phyloP scores from a whole-genome alignment of 805 yeast genomes.

The Candida tibetensis region DNA sequence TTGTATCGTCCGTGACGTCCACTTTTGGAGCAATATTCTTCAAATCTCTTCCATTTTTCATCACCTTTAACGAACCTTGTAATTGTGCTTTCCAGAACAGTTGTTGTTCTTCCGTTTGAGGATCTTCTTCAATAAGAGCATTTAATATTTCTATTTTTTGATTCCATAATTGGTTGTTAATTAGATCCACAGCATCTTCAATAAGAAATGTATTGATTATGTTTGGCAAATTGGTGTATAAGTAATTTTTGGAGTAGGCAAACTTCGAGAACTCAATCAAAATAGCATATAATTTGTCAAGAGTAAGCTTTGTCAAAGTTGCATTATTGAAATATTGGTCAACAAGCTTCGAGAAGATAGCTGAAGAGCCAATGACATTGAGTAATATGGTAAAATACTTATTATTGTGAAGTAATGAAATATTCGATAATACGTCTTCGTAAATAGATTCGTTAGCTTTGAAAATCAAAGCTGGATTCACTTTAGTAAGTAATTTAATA shows the following conservation, averaged over 20 bases:
- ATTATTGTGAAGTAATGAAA: slow-evolving; percentile 15
- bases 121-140: slow-evolving; percentile 17
- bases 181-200: slow-evolving; percentile 12
- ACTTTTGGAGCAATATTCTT: slow-evolving; percentile 19
- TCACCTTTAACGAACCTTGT: slow-evolving; percentile 13
- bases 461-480: slow-evolving; percentile 16
- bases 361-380: slow-evolving; percentile 19
- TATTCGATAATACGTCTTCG: slow-evolving; percentile 11
- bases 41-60: slow-evolving; percentile 25
- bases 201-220: slow-evolving; percentile 21
- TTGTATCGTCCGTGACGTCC: slow-evolving; percentile 24
- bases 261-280: slow-evolving; percentile 19
- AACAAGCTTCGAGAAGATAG: slow-evolving; percentile 14
- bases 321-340: slow-evolving; percentile 7
- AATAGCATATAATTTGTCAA: slow-evolving; percentile 21
- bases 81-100: slow-evolving; percentile 23
- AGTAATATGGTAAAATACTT: slow-evolving; percentile 25
- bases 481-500: slow-evolving; percentile 17
- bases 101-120: slow-evolving; percentile 9
- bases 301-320: slow-evolving; percentile 15
- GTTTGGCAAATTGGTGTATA: slow-evolving; percentile 24
- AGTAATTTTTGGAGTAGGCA: slow-evolving; percentile 17
- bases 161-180: slow-evolving; percentile 23
- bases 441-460: slow-evolving; percentile 11
- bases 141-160: slow-evolving; percentile 21